phyloP scores from a whole-genome alignment of 2,329 filamentous ascomycete genomes.

The Parascedosporium putredinis region DNA sequence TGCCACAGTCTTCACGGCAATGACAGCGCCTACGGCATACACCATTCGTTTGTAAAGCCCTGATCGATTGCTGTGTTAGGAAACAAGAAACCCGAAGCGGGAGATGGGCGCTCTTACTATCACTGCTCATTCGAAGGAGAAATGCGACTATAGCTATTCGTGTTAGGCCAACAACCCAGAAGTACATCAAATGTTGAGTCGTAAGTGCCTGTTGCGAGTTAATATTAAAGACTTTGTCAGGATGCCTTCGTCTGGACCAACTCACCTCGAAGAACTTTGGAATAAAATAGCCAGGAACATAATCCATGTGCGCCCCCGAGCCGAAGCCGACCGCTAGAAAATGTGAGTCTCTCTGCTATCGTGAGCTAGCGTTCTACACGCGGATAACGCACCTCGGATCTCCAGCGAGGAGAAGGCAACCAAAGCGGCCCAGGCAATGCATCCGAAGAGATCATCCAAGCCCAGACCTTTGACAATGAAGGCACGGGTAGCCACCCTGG shows the following conservation, averaged over 20 bases:
- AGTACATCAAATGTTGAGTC: constrained; percentile 16
- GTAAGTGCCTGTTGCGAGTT: constrained; percentile 5
- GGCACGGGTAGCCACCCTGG: constrained; percentile 1
- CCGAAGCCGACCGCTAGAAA: constrained; percentile 4
- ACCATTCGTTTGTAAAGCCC: constrained; percentile 8
- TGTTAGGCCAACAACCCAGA: constrained; percentile 21
- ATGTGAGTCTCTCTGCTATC: background rate
- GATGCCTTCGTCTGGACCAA: background rate
- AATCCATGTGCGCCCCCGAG: constrained; percentile 3
- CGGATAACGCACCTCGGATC: constrained; percentile 3
- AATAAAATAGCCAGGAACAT: background rate
- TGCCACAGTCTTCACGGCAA: constrained; percentile 13
- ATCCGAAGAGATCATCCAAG: constrained; percentile 1
- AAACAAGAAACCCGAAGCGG: background rate
- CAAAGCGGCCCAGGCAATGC: constrained; percentile 3
- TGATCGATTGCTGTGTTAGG: background rate
- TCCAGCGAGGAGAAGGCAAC: constrained; percentile 5
- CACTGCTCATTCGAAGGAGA: constrained; percentile 22
- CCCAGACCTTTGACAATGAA: constrained; percentile 7
- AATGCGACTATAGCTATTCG: constrained; percentile 24
- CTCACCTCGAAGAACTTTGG: constrained; percentile 6
- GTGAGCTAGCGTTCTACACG: background rate
- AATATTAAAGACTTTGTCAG: background rate
- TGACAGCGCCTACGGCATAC: constrained; percentile 10
- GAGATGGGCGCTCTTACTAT: constrained; percentile 17